Evolutionary conservation across 495 filamentous ascomycete genomes (phyloP).

Genomic region (Talaromyces wortmannii): DNA sequence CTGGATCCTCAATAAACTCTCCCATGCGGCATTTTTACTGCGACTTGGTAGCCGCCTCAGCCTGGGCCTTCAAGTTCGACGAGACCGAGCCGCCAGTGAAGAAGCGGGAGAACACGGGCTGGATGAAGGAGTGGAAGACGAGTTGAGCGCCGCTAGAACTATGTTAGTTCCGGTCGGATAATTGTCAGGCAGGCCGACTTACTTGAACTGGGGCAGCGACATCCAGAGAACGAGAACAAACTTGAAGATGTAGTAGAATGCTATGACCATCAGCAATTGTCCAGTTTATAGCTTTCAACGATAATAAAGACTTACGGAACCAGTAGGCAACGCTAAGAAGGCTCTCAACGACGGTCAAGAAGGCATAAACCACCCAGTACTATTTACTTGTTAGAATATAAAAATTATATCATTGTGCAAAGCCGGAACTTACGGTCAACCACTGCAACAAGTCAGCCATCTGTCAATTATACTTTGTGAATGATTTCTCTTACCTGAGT

Average conservation of each 20-base stretch:
- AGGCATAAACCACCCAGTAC: conserved; percentile 97
- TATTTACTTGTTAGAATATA: conserved; percentile 23
- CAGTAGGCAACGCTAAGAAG: conserved; percentile 93
- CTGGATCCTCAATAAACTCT: not conserved
- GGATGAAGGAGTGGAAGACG: conserved; percentile 92
- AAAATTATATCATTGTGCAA: not conserved
- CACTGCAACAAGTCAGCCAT: conserved; percentile 20
- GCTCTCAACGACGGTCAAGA: conserved; percentile 91
- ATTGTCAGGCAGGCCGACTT: conserved; percentile 27
- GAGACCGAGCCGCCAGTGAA: conserved; percentile 75
- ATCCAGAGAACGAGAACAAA: conserved; percentile 96
- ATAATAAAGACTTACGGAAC: conserved; percentile 61
- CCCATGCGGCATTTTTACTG: conserved; percentile 21
- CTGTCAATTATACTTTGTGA: not conserved
- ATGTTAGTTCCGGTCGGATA: conserved; percentile 12
- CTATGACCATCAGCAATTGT: conserved; percentile 18
- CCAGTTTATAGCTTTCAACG: not conserved
- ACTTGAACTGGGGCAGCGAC: conserved; percentile 89
- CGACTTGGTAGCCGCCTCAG: conserved; percentile 61
- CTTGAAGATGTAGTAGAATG: conserved; percentile 99
- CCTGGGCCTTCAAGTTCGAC: conserved; percentile 84
- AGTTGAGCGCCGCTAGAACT: conserved; percentile 80
- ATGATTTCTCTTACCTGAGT: conserved; percentile 59
- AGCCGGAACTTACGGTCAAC: conserved; percentile 46
- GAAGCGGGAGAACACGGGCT: conserved; percentile 85